Evolutionary conservation across 106 monocot genomes (phyloP), one percentile per base, ranked within the genome.

Genomic region (Narthecium ossifragum): DNA sequence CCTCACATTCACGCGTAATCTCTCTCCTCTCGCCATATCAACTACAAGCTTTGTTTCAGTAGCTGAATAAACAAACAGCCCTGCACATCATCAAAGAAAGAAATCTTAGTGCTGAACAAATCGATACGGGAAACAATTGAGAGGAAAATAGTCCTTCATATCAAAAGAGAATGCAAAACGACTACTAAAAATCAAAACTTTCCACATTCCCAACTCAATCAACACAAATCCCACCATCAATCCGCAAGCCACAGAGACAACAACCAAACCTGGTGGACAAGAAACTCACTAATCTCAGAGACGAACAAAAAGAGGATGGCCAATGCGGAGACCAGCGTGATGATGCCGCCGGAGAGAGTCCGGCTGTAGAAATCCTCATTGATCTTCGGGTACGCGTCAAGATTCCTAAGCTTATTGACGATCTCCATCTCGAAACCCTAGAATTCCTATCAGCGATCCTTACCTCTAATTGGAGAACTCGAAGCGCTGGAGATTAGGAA

Each of bases 321-420:
- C 50, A 76, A 23, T 66, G 83, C 67, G 13, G 87, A 82, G 21
- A 61, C 55, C 26, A 88, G 52, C 29, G 87, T 88, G 66, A 88
- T 83, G 21, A 79, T 21, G 24, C 87, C 87, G 11, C 87, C 87
- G 51, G 87, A 83, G 45, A 88, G 70, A 18, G 83, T 79, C 46
- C 87, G 71, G 61, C 72, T 88, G 76, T 88, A 83, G 83, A 88
- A 88, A 66, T 88, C 87, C 79, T 88, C 87, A 55, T 83, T 88
- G 49, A 88, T 66, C 59, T 88, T 88, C 9, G 87, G 87, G 59
- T 88, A 88, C n/a, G 82, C 87, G 34, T 88, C 87, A 31, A 88
- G 65, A 30, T 76, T 88, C 65, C 57, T 38, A 18, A 88, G 82
- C 76, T 79, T 88, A 46, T 56, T 75, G 31, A 73, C 45, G 40